Evolutionary conservation across 768 basidiomycete genomes (phyloP).

Genomic region (Mycena amicta): DNA sequence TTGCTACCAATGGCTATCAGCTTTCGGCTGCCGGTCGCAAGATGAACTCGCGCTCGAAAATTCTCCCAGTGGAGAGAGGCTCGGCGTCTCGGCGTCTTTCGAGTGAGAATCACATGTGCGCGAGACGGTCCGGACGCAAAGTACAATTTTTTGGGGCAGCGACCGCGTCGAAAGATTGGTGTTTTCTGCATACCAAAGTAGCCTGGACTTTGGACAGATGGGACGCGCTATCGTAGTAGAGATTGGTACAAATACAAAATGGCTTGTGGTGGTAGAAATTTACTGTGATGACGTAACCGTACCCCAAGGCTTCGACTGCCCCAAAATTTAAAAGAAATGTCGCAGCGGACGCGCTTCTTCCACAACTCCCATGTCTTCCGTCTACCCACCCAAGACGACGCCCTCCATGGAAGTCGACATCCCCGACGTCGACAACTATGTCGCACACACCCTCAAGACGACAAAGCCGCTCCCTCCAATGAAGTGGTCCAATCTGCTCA

Average conservation of each 20-base stretch:
- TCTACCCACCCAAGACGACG: slow-evolving; percentile 29
- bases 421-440: slow-evolving; percentile 66
- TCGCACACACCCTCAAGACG: slow-evolving; percentile 72
- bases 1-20: neutral
- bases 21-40: neutral
- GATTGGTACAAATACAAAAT: too few relatives aligned
- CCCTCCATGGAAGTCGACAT: slow-evolving; percentile 6
- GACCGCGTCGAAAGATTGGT: too few relatives aligned
- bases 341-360: neutral
- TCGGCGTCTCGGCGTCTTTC: too few relatives aligned
- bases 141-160: too few relatives aligned
- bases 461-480: slow-evolving; percentile 73
- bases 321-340: neutral
- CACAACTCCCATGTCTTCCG: slow-evolving; percentile 31
- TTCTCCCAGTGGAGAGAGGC: neutral
- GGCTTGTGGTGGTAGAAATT: neutral
- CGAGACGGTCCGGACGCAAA: too few relatives aligned
- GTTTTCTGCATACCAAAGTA: too few relatives aligned
- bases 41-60: too few relatives aligned
- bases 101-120: too few relatives aligned
- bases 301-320: neutral
- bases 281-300: neutral
- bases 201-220: too few relatives aligned
- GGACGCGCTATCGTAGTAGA: too few relatives aligned
- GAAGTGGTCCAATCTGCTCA: slow-evolving; percentile 56